Base-by-base conservation (phyloP, 208 protist genomes). In the Acanthamoeba lenticulata region DNA sequence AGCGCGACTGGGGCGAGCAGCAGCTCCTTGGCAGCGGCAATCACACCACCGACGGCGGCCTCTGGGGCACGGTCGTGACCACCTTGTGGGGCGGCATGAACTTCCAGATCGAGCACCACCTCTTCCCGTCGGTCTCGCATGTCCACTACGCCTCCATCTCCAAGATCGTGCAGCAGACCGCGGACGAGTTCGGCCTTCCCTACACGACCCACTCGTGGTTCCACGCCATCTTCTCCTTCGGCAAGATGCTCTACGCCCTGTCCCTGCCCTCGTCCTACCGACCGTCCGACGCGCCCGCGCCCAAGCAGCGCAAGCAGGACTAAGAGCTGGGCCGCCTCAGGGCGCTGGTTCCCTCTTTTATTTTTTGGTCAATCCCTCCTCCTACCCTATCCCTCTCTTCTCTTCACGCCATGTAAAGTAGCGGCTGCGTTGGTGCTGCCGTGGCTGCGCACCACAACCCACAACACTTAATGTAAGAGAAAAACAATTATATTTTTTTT, bases 51-150 rank as follows among this genome's bases (percentile, higher is more conserved):
- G 55, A 69, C 27, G 38, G 27, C 27, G 85, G 85, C 55, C 57
- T 91, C 15, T 91, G 85, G 85, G 97, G 74, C 96, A 9, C 97
- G 97, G 5, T 94, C 96, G 65, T 95, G 95, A 13, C 90, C 29
- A 57, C 55, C 32, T 27, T 93, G 21, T 93, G 89, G 89, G 89
- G 89, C 89, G 89, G 89, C 55, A 93, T 93, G 89, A 72, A 93
- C 62, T 93, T 34, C 65, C 89, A 93, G 89, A 72, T 93, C 15
- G 89, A 93, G 89, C 89, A 93, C 44, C 89, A 93, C 65, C 89
- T 93, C 40, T 93, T 81, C 89, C 89, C 89, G 11, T 52, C 89
- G 1, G 65, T 93, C 40, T 79, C 62, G 6, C 89, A 79, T 19
- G 55, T 81, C 11, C 65, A 93, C 60, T 79, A 93, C 62, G 62